phyloP scores from a whole-genome alignment of 495 filamentous ascomycete genomes.

The Copromyces sp. region DNA sequence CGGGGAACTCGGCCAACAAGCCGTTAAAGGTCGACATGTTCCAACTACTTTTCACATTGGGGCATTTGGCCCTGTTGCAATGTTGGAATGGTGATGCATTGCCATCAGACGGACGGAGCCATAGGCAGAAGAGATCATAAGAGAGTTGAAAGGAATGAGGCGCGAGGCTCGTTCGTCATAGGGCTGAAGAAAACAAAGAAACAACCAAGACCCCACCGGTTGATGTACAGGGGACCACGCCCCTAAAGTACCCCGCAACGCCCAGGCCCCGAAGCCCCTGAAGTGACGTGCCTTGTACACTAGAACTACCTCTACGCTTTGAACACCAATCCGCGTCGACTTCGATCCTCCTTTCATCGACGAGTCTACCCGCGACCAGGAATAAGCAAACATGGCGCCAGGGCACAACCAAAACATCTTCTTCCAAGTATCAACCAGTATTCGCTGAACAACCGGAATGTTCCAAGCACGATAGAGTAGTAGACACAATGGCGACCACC shows the following conservation, averaged over 20 bases:
- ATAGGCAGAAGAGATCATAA: not conserved
- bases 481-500: not conserved
- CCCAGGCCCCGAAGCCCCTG: not conserved
- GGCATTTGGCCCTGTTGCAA: not conserved
- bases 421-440: not conserved
- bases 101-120: not conserved
- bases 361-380: not conserved
- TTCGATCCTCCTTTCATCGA: not conserved
- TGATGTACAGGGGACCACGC: not conserved
- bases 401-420: not conserved
- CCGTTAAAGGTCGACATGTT: slow-evolving; percentile 32
- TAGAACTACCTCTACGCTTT: not conserved
- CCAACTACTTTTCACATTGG: not conserved
- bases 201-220: not conserved
- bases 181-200: not conserved
- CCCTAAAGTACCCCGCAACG: not conserved
- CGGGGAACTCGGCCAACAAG: slow-evolving; percentile 49
- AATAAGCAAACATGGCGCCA: not conserved
- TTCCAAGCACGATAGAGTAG: too few relatives aligned
- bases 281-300: not conserved
- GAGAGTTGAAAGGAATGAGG: not conserved
- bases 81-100: not conserved
- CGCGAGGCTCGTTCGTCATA: not conserved
- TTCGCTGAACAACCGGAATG: not conserved
- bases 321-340: not conserved